These are phyloP conservation scores for Aulographum hederae DNA, from an alignment of 2,329 filamentous ascomycete species.

Conservation along the genomic window DNA sequence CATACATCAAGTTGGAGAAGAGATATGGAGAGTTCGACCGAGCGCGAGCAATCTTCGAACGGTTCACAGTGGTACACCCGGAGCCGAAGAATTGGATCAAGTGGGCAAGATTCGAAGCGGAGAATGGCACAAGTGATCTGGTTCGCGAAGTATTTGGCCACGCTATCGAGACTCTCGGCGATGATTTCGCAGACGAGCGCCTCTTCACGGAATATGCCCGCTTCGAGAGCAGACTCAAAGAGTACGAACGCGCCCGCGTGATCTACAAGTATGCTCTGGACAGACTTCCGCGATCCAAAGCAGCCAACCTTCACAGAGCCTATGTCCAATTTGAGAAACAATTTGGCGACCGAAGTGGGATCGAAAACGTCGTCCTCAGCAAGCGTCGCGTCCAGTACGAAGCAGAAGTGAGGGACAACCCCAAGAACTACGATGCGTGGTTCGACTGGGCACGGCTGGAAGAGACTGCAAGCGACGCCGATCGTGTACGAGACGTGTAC, in stretches of 20 bases:
- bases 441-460: slow-evolving; percentile 88
- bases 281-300: slow-evolving; percentile 73
- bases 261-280: slow-evolving; percentile 92
- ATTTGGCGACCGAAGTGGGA: slow-evolving; percentile 79
- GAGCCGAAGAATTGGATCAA: slow-evolving; percentile 97
- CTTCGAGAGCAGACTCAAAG: slow-evolving; percentile 81
- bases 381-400: slow-evolving; percentile 90
- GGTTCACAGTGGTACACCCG: slow-evolving; percentile 82
- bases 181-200: slow-evolving; percentile 91
- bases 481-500: slow-evolving; percentile 80
- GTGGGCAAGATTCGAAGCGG: slow-evolving; percentile 94
- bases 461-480: slow-evolving; percentile 64
- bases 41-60: slow-evolving; percentile 74
- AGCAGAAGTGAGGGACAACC: slow-evolving; percentile 80
- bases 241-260: slow-evolving; percentile 79
- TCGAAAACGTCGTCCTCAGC: slow-evolving; percentile 89
- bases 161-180: slow-evolving; percentile 75
- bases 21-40: slow-evolving; percentile 81
- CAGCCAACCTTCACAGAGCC: slow-evolving; percentile 69
- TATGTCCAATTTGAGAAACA: slow-evolving; percentile 99
- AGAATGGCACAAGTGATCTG: slow-evolving; percentile 77
- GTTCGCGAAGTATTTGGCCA: slow-evolving; percentile 83
- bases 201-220: slow-evolving; percentile 91
- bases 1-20: slow-evolving; percentile 96
- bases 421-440: slow-evolving; percentile 95